Conservation (phyloP, 495 filamentous ascomycete species). For the Tuber indicum region DNA sequence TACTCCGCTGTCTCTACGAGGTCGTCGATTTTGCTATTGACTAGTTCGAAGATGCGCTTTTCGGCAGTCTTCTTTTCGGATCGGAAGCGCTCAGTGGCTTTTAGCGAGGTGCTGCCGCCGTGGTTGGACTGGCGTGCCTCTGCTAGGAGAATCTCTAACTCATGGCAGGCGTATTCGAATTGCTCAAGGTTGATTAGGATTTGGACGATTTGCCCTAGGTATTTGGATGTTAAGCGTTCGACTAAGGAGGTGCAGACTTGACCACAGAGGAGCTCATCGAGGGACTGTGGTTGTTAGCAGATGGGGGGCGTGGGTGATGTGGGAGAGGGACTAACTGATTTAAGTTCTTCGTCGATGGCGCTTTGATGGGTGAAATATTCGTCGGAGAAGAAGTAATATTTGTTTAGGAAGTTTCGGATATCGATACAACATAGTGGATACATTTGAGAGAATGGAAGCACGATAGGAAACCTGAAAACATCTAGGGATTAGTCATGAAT, state of each 20-base stretch:
- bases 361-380: constrained; percentile 83
- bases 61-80: constrained; percentile 91
- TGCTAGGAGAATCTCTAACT: constrained; percentile 77
- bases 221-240: constrained; percentile 81
- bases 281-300: constrained; percentile 46
- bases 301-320: no score
- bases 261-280: constrained; percentile 82
- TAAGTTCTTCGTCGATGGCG: constrained; percentile 82
- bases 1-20: constrained; percentile 95
- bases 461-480: constrained; percentile 68
- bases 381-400: constrained; percentile 92
- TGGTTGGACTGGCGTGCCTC: constrained; percentile 71
- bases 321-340: constrained; percentile 50
- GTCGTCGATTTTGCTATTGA: constrained; percentile 98
- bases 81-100: constrained; percentile 76
- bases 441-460: constrained; percentile 97
- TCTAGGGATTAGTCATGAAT: not conserved
- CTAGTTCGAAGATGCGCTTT: constrained; percentile 95
- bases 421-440: constrained; percentile 97
- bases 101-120: constrained; percentile 61
- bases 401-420: constrained; percentile 91
- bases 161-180: constrained; percentile 84
- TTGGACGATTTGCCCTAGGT: constrained; percentile 94
- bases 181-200: constrained; percentile 97
- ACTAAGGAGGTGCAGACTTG: constrained; percentile 87